Evolutionary conservation across 192 early-diverging fungal genomes (phyloP).

Genomic region (Dimargaris cristalligena): DNA sequence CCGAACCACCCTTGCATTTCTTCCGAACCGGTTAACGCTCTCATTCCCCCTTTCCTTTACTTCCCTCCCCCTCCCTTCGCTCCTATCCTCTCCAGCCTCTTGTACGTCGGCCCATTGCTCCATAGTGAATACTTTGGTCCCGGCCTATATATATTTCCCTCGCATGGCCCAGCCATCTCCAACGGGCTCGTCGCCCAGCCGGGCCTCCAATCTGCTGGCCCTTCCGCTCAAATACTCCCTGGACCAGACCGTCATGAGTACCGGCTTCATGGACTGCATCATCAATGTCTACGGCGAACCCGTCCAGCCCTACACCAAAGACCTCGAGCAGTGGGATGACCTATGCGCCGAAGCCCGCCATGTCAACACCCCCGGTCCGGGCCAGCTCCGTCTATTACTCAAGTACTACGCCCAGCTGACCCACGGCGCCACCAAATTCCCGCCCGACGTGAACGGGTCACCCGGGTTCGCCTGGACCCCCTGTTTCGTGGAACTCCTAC

Average conservation of each 20-base stretch:
- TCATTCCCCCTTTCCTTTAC: too few species aligned
- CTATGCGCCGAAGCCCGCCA: slow-evolving; percentile 50
- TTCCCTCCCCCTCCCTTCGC: too few species aligned
- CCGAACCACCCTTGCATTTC: too few species aligned
- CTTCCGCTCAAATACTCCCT: not conserved
- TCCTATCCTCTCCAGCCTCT: too few species aligned
- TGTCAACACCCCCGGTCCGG: slow-evolving; percentile 42
- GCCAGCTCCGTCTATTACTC: slow-evolving; percentile 38
- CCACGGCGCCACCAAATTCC: slow-evolving; percentile 71
- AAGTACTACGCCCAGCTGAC: slow-evolving; percentile 75
- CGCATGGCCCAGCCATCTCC: too few species aligned
- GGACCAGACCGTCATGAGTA: slow-evolving; percentile 18
- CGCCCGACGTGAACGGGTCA: slow-evolving; percentile 51
- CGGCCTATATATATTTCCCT: too few species aligned
- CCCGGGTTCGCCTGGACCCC: slow-evolving; percentile 12
- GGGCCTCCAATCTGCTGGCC: not conserved
- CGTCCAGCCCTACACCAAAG: slow-evolving; percentile 68
- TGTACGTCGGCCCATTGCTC: too few species aligned
- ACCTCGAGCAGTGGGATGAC: slow-evolving; percentile 66
- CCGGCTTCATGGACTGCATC: slow-evolving; percentile 46
- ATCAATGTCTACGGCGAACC: slow-evolving; percentile 67
- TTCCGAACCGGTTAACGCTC: too few species aligned
- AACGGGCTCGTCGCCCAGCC: too few species aligned
- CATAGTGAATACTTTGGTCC: too few species aligned
- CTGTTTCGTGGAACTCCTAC: slow-evolving; percentile 50